A percentile compares a stretch with the other conserved stretches of the same genome.
Conservation (phyloP, 306 rosid species). For the Cyamopsis tetragonoloba region DNA sequence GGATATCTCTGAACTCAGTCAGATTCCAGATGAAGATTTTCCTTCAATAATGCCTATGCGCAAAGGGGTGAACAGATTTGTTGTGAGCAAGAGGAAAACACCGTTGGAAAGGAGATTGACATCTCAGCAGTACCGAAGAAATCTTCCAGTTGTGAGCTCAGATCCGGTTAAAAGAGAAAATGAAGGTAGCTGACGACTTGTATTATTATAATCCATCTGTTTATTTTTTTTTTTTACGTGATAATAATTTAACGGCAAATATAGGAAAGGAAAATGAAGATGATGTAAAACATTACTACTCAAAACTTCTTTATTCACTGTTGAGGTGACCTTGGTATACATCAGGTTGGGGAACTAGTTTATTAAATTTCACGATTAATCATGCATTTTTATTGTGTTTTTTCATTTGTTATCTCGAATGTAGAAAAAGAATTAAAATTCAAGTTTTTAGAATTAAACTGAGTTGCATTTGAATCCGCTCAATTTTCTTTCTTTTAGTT, state of each 20-base stretch:
- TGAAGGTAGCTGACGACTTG: slow-evolving; percentile 44
- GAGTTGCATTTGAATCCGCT: too few relatives aligned
- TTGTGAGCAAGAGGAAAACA: slow-evolving; percentile 97
- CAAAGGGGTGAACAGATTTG: slow-evolving; percentile 95
- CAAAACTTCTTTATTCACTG: background rate
- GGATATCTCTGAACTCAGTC: slow-evolving; percentile 94
- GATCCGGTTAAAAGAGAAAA: slow-evolving; percentile 62
- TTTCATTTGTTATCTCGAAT: background rate
- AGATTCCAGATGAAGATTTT: slow-evolving; percentile 97
- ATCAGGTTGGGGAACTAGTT: background rate
- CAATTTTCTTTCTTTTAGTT: too few relatives aligned
- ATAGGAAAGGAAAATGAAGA: slow-evolving; percentile 18
- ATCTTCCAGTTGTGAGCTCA: slow-evolving; percentile 77
- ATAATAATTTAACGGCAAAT: slow-evolving; percentile 10
- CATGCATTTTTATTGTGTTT: background rate
- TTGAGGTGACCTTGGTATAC: background rate
- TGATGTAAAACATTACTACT: background rate
- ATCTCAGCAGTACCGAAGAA: slow-evolving; percentile 82
- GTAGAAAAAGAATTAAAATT: background rate
- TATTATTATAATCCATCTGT: background rate
- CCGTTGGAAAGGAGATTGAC: slow-evolving; percentile 94
- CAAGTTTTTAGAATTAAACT: background rate
- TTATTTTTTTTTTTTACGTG: background rate
- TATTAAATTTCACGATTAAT: slow-evolving; percentile 6
- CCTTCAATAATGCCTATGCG: slow-evolving; percentile 99